Evolutionary conservation across 345 rosid genomes (phyloP), one percentile per base, ranked within the genome.

Genomic region (Populus deltoides): DNA sequence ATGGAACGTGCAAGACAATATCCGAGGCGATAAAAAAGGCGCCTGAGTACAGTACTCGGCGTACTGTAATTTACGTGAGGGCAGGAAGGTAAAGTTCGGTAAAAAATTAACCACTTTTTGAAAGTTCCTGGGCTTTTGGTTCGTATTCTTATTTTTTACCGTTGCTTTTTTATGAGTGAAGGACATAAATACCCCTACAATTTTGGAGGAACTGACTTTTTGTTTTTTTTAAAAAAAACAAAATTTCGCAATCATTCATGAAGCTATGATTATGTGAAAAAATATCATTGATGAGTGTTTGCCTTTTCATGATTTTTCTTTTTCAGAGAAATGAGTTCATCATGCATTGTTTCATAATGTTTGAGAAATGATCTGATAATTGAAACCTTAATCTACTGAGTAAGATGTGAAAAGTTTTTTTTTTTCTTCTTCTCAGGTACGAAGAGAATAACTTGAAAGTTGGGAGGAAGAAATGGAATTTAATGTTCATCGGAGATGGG

Each of bases 401-500:
- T 39, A 39, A 1, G 43, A 39, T 6, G 8, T 39, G 43, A 39
- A 39, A 39, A 8, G 43, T 39, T 7, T 38, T 38, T 38, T 6
- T 5, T 51, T 53, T 38, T 39, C 20, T 53, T 53, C 4, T 33
- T 33, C 63, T 38, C 83, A 96, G 99, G 86, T 96, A 96, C 80
- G 98, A 92, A 88, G 99, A 96, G 81, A 53, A 78, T 1, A 90
- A 82, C 75, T 69, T 96, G 39, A 96, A 96, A 88, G 90, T 94
- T 7, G 99, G 97, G 78, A 93, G 92, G 75, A 96, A 96, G 85
- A 96, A 96, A 51, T 86, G 76, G 24, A 96, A 96, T 72, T 57
- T 96, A 89, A 96, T 92, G 98, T 88, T 96, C 68, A 90, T 96
- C 0, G 99, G 99, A 9, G 99, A 96, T 31, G 99, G 98, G 5